Evolutionary conservation across 768 basidiomycete genomes (phyloP).

Genomic region (Candolleomyces aberdarensis): DNA sequence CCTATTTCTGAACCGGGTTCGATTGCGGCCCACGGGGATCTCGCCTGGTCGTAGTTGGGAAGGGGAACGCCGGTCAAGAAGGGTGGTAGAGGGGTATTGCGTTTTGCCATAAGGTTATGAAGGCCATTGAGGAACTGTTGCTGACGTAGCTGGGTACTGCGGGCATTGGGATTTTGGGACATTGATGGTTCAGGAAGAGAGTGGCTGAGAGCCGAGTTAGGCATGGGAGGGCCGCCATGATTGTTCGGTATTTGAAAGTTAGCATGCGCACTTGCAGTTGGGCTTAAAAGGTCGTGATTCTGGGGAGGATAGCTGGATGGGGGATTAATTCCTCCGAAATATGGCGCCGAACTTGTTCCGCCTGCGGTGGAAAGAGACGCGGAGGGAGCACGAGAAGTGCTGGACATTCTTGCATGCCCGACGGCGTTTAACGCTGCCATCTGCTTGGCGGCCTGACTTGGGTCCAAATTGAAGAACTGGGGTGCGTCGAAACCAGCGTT

Average conservation of each 20-base stretch:
- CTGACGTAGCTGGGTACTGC: conserved; percentile 49
- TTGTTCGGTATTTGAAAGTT: conserved; percentile 45
- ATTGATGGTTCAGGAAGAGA: conserved; percentile 47
- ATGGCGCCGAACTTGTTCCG: conserved; percentile 68
- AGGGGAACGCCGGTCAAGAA: conserved; percentile 59
- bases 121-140: conserved; percentile 60
- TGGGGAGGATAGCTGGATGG: conserved; percentile 40
- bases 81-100: conserved; percentile 71
- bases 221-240: conserved; percentile 34
- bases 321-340: conserved; percentile 58
- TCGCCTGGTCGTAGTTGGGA: conserved; percentile 57
- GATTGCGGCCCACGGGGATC: conserved; percentile 62
- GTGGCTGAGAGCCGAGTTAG: conserved; percentile 36
- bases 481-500: conserved; percentile 32
- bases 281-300: conserved; percentile 41
- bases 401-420: conserved; percentile 56
- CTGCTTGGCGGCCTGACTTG: conserved; percentile 70
- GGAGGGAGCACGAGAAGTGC: conserved; percentile 41
- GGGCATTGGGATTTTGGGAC: conserved; percentile 29
- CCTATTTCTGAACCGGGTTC: conserved; percentile 64
- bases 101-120: conserved; percentile 54
- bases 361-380: conserved; percentile 33
- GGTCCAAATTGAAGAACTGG: conserved; percentile 54
- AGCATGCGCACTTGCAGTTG: conserved; percentile 33
- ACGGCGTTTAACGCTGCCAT: conserved; percentile 74